A percentile compares a stretch with the other conserved stretches of the same genome.
Conservation (phyloP, 768 basidiomycete species). For the Pholiota conissans region DNA sequence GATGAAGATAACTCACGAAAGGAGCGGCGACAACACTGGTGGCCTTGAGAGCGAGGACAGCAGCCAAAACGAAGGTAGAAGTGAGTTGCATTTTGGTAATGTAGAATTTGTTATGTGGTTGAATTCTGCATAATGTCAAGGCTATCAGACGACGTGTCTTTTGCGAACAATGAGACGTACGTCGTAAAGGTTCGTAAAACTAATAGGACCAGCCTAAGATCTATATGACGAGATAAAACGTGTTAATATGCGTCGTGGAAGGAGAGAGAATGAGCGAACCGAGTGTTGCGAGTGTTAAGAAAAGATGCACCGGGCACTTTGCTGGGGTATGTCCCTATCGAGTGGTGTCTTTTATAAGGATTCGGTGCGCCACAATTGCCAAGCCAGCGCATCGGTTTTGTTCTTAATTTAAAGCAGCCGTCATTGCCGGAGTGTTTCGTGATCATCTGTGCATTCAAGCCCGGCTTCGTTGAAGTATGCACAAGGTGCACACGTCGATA, state of each 20-base stretch:
- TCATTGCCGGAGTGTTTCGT: too few relatives aligned
- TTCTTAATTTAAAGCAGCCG: too few relatives aligned
- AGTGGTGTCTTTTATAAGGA: not conserved
- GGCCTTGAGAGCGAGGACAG: conserved; percentile 4
- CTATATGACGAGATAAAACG: not conserved
- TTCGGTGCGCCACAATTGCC: not conserved
- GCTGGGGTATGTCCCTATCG: not conserved
- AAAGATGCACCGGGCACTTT: conserved; percentile 11
- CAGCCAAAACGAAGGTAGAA: conserved; percentile 6
- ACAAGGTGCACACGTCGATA: too few relatives aligned
- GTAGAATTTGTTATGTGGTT: too few relatives aligned
- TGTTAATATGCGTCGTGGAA: not conserved
- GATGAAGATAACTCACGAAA: not conserved
- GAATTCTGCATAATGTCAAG: not conserved
- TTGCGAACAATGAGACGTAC: not conserved
- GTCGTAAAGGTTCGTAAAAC: conserved; percentile 1
- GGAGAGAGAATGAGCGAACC: not conserved
- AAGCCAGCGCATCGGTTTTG: too few relatives aligned
- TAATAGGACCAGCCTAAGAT: conserved; percentile 12
- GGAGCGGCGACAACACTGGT: conserved; percentile 3
- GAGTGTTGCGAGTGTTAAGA: not conserved
- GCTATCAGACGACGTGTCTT: not conserved
- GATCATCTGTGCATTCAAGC: too few relatives aligned
- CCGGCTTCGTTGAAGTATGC: too few relatives aligned
- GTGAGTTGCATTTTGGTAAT: conserved; percentile 9